Conservation (phyloP, 768 basidiomycete genomes). For the Kwoniella pini region DNA sequence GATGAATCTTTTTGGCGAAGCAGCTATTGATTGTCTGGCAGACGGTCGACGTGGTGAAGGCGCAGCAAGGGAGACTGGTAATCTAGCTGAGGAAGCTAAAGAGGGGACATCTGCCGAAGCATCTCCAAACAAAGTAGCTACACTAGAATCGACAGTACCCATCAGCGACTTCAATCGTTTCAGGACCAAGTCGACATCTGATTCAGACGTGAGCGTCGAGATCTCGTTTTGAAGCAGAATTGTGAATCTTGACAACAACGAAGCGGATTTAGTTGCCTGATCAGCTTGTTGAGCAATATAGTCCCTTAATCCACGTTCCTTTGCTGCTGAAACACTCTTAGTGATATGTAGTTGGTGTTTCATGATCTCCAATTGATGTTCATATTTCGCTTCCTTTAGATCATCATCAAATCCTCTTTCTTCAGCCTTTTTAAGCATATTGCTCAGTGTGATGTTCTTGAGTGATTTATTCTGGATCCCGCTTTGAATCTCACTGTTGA, state of each 20-base stretch:
- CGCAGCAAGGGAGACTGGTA: slow-evolving; percentile 13
- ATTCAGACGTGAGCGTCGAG: background rate
- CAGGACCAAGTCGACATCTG: background rate
- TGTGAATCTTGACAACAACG: slow-evolving; percentile 13
- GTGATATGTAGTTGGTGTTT: slow-evolving; percentile 24
- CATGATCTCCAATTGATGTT: slow-evolving; percentile 24
- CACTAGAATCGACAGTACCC: slow-evolving; percentile 8
- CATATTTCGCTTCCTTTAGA: slow-evolving; percentile 23
- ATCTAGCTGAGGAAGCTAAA: background rate
- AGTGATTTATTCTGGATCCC: slow-evolving; percentile 18
- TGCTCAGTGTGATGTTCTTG: slow-evolving; percentile 30
- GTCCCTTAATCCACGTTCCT: slow-evolving; percentile 19
- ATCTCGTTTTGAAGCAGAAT: slow-evolving; percentile 9
- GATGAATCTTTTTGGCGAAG: slow-evolving; percentile 7
- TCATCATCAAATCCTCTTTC: slow-evolving; percentile 33
- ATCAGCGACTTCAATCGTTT: background rate
- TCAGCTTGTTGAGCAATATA: slow-evolving; percentile 23
- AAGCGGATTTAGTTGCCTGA: slow-evolving; percentile 10
- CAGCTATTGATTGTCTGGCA: background rate
- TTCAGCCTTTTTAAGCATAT: slow-evolving; percentile 25
- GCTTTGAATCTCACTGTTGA: slow-evolving; percentile 27
- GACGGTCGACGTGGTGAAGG: slow-evolving; percentile 19
- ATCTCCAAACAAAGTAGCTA: slow-evolving; percentile 18
- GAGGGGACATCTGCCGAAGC: slow-evolving; percentile 4
- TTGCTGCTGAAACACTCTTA: slow-evolving; percentile 25